A percentile compares a stretch with the other conserved stretches of the same genome.
These are phyloP conservation scores for Dentipellis sp. DNA, from an alignment of 768 basidiomycete genomes.

Conservation along the genomic window DNA sequence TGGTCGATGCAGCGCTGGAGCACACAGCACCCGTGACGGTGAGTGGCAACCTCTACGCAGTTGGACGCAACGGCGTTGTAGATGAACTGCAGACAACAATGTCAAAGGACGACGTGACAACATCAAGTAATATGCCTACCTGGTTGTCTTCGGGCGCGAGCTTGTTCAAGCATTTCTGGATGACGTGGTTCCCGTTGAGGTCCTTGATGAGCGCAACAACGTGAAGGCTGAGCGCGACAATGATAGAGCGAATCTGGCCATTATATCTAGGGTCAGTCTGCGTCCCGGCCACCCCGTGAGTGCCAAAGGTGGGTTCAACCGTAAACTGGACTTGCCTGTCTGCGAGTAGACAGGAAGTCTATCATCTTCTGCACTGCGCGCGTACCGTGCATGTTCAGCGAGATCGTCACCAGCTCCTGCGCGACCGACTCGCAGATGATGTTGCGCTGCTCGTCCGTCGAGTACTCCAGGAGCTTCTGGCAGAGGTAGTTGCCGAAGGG, in stretches of 20 bases:
- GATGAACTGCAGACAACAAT: slow-evolving; percentile 59
- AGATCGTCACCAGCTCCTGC: slow-evolving; percentile 95
- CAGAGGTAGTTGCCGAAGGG: slow-evolving; percentile 99
- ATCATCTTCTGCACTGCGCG: slow-evolving; percentile 99
- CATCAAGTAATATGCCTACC: slow-evolving; percentile 29
- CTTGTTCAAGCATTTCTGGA: slow-evolving; percentile 99
- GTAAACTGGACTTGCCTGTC: slow-evolving; percentile 62
- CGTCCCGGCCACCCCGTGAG: slow-evolving; percentile 35
- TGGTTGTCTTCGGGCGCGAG: slow-evolving; percentile 98
- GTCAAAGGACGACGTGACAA: neutral
- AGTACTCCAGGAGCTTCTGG: slow-evolving; percentile 94
- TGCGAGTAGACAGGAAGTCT: slow-evolving; percentile 90
- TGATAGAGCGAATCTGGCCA: slow-evolving; percentile 92
- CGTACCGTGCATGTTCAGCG: slow-evolving; percentile 99
- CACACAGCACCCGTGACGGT: slow-evolving; percentile 97
- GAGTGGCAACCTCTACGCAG: slow-evolving; percentile 97
- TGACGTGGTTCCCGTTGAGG: slow-evolving; percentile 94
- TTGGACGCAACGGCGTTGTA: slow-evolving; percentile 99
- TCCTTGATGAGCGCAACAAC: slow-evolving; percentile 99
- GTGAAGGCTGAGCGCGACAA: slow-evolving; percentile 91
- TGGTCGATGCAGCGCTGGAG: slow-evolving; percentile 98
- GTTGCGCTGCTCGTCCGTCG: slow-evolving; percentile 95
- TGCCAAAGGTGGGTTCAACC: slow-evolving; percentile 30
- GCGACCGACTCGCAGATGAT: slow-evolving; percentile 96
- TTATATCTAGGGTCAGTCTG: slow-evolving; percentile 80